phyloP scores from a whole-genome alignment of 2,329 filamentous ascomycete species.

The Colletotrichum orchidophilum region DNA sequence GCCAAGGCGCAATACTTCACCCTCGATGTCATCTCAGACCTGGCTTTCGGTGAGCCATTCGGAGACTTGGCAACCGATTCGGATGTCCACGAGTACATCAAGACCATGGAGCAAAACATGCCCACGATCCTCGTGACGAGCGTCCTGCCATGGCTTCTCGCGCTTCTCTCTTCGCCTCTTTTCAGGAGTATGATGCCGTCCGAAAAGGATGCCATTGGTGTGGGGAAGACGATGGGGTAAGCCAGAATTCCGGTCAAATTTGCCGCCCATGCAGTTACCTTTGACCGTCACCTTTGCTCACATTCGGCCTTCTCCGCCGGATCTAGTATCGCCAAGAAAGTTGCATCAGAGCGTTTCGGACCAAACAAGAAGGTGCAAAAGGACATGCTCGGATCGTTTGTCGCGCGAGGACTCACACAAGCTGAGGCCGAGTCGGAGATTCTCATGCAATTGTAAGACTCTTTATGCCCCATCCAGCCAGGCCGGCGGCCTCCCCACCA shows the following conservation, averaged over 20 bases:
- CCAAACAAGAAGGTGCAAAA: conserved; percentile 51
- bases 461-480: not conserved
- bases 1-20: conserved; percentile 60
- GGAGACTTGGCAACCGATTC: conserved; percentile 55
- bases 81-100: conserved; percentile 58
- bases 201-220: conserved; percentile 47
- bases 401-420: conserved; percentile 49
- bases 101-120: conserved; percentile 53
- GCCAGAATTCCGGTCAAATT: conserved; percentile 26
- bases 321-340: conserved; percentile 51
- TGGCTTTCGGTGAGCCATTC: conserved; percentile 60
- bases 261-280: not conserved
- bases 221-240: conserved; percentile 57
- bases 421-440: conserved; percentile 55
- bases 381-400: conserved; percentile 62
- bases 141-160: conserved; percentile 52
- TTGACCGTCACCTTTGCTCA: not conserved
- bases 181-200: conserved; percentile 53
- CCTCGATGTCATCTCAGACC: conserved; percentile 61
- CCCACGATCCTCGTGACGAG: conserved; percentile 55
- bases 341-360: conserved; percentile 56
- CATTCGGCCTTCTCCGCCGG: not conserved
- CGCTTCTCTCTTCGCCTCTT: conserved; percentile 49
- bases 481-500: conserved; percentile 55
- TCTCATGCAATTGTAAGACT: conserved; percentile 46